Percentiles rank a stretch among this genome's conserved stretches.
phyloP scores from a whole-genome alignment of 1,139 yeast genomes.

The Diutina pseudorugosa region DNA sequence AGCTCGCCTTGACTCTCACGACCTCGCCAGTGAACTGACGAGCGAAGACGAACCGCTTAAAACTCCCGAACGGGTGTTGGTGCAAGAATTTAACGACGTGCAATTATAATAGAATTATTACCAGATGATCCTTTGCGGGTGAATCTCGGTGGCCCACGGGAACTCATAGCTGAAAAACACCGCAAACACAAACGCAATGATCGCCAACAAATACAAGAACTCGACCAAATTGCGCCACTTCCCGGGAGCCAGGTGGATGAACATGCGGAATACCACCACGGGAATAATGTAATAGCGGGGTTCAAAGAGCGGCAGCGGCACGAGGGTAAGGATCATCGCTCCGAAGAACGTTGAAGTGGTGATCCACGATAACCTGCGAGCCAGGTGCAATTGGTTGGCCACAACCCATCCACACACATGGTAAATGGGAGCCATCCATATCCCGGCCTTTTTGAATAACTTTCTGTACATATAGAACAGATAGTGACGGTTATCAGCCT shows the following conservation, averaged over 20 bases:
- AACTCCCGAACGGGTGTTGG: not conserved
- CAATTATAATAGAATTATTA: conserved; percentile 15
- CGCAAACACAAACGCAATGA: conserved; percentile 40
- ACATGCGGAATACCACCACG: conserved; percentile 57
- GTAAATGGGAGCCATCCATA: conserved; percentile 19
- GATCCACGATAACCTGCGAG: conserved; percentile 15
- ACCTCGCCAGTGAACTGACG: conserved; percentile 9
- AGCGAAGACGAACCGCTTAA: not conserved
- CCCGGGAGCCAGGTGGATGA: conserved; percentile 27
- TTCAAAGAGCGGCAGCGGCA: conserved; percentile 87
- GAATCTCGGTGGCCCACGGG: conserved; percentile 52
- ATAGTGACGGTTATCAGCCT: conserved; percentile 92
- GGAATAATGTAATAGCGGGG: conserved; percentile 89
- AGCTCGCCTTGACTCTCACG: conserved; percentile 5
- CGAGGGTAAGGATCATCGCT: conserved; percentile 48
- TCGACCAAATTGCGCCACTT: conserved; percentile 37
- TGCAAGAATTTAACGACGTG: conserved; percentile 5
- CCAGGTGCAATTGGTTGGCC: conserved; percentile 12
- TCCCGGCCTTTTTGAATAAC: conserved; percentile 24
- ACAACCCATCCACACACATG: conserved; percentile 31
- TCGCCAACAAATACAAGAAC: conserved; percentile 42
- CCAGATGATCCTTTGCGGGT: conserved; percentile 81
- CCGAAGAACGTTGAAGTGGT: conserved; percentile 33
- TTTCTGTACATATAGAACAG: conserved; percentile 75
- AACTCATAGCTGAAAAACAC: conserved; percentile 56